Evolutionary conservation across 306 rosid genomes (phyloP), one percentile per base, ranked within the genome.

Genomic region (Calophaca sinica): DNA sequence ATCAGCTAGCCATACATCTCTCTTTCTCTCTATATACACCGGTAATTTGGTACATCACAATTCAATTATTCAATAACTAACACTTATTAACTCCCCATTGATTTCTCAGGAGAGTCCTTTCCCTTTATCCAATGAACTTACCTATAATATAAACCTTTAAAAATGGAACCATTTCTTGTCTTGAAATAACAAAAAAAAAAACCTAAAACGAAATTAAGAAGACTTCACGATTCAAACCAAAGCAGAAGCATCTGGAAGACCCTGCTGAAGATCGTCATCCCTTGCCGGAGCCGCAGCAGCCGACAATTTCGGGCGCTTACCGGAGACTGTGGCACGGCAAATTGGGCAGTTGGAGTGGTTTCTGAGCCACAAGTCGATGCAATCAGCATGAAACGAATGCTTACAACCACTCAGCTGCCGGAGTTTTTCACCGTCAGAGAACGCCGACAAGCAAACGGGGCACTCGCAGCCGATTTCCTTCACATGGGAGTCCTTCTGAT

Each of bases 361-460:
- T 2, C 29, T 68, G 15, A 93, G 87, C 98, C 98, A 93, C 85
- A 33, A 3, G 52, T 88, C 84, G n/a, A 93, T 88, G 57, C 98
- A 93, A 26, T 72, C 4, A 5, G 79, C 63, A 55, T 93, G 98
- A 54, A 93, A 93, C 1, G 87, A 87, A 78, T 90, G 98, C 59
- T 86, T 90, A 65, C 98, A 92, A 15, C 58, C 79, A 51, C 84
- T 80, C 68, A 92, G 69, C 81, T 60, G 85, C 88, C 87, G 83
- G 60, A 90, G 76, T 45, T 88, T 90, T 11, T 93, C 94, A 29
- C 89, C 92, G 70, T 87, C 89, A 1, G 41, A 74, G 33, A 88
- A 93, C 68, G 31, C 87, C 41, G 89, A 82, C 69, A 93, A 57
- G 75, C 98, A 93, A 13, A 93, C 92, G n/a, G 96, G 86, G 38